phyloP scores from a whole-genome alignment of 2,329 filamentous ascomycete genomes.

The Aaosphaeria arxii region DNA sequence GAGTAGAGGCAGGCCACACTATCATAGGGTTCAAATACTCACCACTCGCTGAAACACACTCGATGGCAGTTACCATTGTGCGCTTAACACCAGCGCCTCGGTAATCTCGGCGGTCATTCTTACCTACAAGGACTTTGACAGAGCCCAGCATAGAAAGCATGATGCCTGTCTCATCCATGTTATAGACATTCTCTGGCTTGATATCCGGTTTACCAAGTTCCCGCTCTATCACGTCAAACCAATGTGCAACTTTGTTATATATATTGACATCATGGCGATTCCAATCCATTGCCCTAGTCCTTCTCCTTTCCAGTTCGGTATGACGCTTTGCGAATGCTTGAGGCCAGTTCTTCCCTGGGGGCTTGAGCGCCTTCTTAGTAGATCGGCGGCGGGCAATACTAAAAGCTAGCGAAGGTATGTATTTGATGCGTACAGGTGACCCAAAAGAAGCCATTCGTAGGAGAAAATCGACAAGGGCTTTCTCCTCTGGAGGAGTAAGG shows the following conservation, averaged over 20 bases:
- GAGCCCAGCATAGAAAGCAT: constrained; percentile 8
- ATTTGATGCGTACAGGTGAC: constrained; percentile 10
- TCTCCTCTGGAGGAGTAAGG: constrained; percentile 19
- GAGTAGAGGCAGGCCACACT: constrained; percentile 12
- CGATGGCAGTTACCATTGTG: constrained; percentile 10
- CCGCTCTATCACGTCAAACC: constrained; percentile 2
- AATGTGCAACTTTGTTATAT: constrained; percentile 7
- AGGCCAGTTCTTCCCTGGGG: constrained; percentile 13
- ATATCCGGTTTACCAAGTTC: neutral
- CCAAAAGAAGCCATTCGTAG: constrained; percentile 9
- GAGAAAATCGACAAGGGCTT: constrained; percentile 15
- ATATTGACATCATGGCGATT: constrained; percentile 7
- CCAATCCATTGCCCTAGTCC: constrained; percentile 32
- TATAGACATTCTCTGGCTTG: constrained; percentile 6
- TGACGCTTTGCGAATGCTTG: constrained; percentile 11
- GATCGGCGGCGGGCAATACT: constrained; percentile 35
- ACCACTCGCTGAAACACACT: constrained; percentile 9
- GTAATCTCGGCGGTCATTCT: constrained; percentile 7
- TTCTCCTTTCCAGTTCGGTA: constrained; percentile 12
- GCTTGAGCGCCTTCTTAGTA: constrained; percentile 30
- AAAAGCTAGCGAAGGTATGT: constrained; percentile 1
- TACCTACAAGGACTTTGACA: constrained; percentile 7
- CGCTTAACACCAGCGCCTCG: constrained; percentile 11
- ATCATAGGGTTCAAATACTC: constrained; percentile 10
- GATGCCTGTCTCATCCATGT: constrained; percentile 14